Base-by-base conservation (phyloP, 352 stramenopile genomes). In the Detonula confervacea region DNA sequence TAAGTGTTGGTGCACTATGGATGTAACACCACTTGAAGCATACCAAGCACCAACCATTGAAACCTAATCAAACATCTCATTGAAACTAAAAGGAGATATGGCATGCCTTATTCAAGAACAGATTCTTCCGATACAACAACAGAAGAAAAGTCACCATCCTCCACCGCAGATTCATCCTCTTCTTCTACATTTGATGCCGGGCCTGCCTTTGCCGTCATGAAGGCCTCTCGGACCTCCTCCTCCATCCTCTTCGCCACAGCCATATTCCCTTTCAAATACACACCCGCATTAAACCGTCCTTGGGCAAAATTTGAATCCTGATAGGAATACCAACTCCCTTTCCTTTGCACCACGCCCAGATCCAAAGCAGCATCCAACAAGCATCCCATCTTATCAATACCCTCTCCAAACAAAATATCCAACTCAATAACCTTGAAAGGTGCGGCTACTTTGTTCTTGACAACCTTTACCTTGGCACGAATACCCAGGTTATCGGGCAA, bases 391-490 rank as follows among this genome's bases (percentile, higher is more conserved):
- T 80, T 82, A 85, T 98, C 96, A 80, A 99, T 98, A 29, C 97
- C 97, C 27, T 93, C 87, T 39, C 97, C 97, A 80, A 98, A 99
- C 60, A 98, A 92, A 93, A 99, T 98, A 88, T 99, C 97, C 67
- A 99, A 96, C 35, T 95, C 92, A 2, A 97, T 96, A 18, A 92
- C 86, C 73, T 97, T 96, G 82, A 99, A 99, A 2, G 97, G 97
- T 18, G 97, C 95, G 8, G 97, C 96, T 29, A 99, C 84, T 88
- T 99, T 99, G 91, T 99, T 99, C 87, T 99, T 99, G 49, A 98
- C 97, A 35, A 99, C 96, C 75, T 99, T 99, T 55, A 99, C 96
- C 35, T 97, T 96, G 64, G 97, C 98, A 56, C 97, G 96, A 77
- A 99, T 99, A 52, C 97, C 97, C 18, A 97, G 91, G 74, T 98